These are phyloP conservation scores for Macrolepiota dolichaula DNA, from an alignment of 768 basidiomycete genomes.

Conservation along the genomic window DNA sequence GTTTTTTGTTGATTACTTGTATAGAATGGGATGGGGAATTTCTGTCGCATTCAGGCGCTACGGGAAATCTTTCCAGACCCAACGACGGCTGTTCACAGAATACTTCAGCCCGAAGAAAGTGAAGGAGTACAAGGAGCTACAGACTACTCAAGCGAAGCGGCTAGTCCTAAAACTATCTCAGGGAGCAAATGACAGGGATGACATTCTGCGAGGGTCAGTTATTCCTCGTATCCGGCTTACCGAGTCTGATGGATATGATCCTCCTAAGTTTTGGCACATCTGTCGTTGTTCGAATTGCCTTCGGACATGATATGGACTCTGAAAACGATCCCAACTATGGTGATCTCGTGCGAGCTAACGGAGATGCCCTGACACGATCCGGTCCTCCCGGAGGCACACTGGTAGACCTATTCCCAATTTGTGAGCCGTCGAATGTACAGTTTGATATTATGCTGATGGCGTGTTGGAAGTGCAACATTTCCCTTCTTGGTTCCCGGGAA, in stretches of 20 bases:
- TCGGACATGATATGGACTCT: no score
- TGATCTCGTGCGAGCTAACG: background rate
- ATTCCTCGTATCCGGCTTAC: background rate
- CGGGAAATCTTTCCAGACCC: constrained; percentile 3
- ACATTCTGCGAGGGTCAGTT: background rate
- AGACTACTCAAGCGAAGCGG: background rate
- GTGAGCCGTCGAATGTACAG: no score
- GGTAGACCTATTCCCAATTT: constrained; percentile 5
- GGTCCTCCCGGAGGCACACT: constrained; percentile 1
- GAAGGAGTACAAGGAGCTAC: background rate
- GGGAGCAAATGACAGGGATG: background rate
- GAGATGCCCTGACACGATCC: background rate
- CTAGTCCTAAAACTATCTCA: background rate
- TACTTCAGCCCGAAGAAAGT: background rate
- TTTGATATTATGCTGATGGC: background rate
- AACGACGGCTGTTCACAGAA: background rate
- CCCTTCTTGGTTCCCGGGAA: constrained; percentile 22
- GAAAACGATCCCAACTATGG: background rate
- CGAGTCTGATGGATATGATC: no score
- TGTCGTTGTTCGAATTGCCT: background rate
- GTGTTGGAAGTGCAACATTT: background rate
- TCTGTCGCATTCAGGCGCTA: background rate
- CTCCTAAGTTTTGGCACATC: background rate
- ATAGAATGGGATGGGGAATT: background rate
- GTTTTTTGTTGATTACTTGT: background rate